Evolutionary conservation across 768 basidiomycete species (phyloP).

Genomic region (Exidia glandulosa): DNA sequence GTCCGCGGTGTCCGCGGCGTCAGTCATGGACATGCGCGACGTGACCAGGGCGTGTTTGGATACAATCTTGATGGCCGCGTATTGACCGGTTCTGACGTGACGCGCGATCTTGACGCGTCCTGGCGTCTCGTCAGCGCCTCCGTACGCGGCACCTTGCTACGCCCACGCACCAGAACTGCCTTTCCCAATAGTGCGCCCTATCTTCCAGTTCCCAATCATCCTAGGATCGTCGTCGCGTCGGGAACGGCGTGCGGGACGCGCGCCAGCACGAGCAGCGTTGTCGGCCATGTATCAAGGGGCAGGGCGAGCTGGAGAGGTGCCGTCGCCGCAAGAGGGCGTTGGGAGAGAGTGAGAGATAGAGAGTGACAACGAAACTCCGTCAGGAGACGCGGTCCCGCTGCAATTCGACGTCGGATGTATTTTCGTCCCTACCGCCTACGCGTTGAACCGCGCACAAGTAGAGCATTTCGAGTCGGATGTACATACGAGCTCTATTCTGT

Average conservation of each 20-base stretch:
- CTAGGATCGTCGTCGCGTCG: conserved; percentile 7
- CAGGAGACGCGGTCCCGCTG: not conserved
- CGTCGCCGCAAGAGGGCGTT: not conserved
- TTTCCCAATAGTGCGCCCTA: conserved; percentile 30
- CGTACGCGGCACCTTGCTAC: not conserved
- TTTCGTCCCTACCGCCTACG: not conserved
- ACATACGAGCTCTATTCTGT: not conserved
- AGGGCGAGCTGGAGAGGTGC: not conserved
- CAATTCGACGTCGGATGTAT: not conserved
- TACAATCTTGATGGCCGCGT: conserved; percentile 93
- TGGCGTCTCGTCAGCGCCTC: conserved; percentile 8
- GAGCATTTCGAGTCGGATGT: not conserved
- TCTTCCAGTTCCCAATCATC: conserved; percentile 30
- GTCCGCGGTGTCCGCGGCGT: conserved; percentile 60
- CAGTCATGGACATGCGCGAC: conserved; percentile 57
- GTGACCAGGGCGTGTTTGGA: conserved; percentile 69
- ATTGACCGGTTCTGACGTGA: conserved; percentile 74
- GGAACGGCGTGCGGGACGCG: not conserved
- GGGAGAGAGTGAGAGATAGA: not conserved
- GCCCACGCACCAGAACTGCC: conserved; percentile 24
- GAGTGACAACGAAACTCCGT: not conserved
- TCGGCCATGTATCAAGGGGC: not conserved
- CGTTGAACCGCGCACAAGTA: not conserved
- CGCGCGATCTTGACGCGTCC: conserved; percentile 84
- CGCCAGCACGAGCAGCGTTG: not conserved